Conservation (phyloP, 768 basidiomycete genomes). For the Sistotremastrum suecicum region DNA sequence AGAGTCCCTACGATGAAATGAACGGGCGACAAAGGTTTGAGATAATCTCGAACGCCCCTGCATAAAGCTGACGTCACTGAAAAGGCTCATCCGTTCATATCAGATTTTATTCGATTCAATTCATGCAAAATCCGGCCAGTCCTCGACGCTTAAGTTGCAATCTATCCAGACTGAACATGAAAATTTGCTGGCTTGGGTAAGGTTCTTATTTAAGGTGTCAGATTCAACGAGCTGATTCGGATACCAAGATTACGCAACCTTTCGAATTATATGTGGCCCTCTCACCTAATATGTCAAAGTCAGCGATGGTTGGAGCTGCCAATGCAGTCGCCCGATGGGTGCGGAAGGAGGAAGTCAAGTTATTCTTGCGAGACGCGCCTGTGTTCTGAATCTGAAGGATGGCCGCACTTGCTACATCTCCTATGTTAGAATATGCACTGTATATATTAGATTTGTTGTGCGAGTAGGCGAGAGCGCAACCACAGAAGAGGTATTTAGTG, state of each 20-base stretch:
- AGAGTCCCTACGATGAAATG: conserved; percentile 63
- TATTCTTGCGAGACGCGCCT: conserved; percentile 84
- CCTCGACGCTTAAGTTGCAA: conserved; percentile 68
- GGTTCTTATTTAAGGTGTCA: conserved; percentile 12
- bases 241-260: conserved; percentile 72
- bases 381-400: conserved; percentile 43
- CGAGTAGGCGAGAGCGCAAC: no score
- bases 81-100: conserved; percentile 74
- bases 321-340: conserved; percentile 87
- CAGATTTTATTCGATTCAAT: conserved; percentile 80
- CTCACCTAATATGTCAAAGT: conserved; percentile 77
- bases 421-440: no score
- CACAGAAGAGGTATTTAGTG: no score
- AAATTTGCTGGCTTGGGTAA: conserved; percentile 88
- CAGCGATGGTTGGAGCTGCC: conserved; percentile 74
- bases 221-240: neutral
- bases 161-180: conserved; percentile 79
- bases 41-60: neutral
- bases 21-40: conserved; percentile 46
- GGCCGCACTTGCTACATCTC: neutral
- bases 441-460: no score
- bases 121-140: conserved; percentile 80
- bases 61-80: conserved; percentile 4
- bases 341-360: conserved; percentile 64
- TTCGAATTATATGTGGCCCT: conserved; percentile 85